Evolutionary conservation across 2,329 filamentous ascomycete genomes (phyloP).

Genomic region (Anisogramma anomala): DNA sequence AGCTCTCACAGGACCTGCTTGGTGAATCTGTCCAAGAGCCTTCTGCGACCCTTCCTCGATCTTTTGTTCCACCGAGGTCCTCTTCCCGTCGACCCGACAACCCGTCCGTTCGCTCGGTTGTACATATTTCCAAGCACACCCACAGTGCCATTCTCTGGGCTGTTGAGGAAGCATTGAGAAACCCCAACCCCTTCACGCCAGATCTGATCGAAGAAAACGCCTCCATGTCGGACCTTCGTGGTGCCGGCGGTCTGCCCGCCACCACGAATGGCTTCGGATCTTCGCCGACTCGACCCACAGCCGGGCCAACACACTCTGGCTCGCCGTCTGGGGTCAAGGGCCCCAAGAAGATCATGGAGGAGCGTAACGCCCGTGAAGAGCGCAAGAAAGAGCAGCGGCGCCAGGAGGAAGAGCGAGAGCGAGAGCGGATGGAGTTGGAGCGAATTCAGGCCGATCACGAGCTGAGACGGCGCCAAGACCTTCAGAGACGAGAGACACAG

Average conservation of each 20-base stretch:
- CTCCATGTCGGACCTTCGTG: slow-evolving; percentile 72
- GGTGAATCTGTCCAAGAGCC: slow-evolving; percentile 32
- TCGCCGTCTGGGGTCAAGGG: slow-evolving; percentile 62
- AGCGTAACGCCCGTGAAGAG: slow-evolving; percentile 68
- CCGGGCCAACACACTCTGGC: slow-evolving; percentile 39
- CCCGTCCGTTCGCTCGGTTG: slow-evolving; percentile 33
- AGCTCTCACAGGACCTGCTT: slow-evolving; percentile 36
- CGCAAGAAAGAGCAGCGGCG: slow-evolving; percentile 61
- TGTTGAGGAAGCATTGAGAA: slow-evolving; percentile 78
- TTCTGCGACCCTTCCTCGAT: slow-evolving; percentile 23
- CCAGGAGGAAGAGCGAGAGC: slow-evolving; percentile 45
- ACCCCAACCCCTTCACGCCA: slow-evolving; percentile 70
- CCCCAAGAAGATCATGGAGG: slow-evolving; percentile 84
- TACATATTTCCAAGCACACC: slow-evolving; percentile 69
- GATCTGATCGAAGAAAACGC: slow-evolving; percentile 82
- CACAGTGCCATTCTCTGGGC: slow-evolving; percentile 85
- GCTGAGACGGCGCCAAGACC: slow-evolving; percentile 41
- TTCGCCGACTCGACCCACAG: slow-evolving; percentile 33
- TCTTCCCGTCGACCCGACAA: slow-evolving; percentile 22
- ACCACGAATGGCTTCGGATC: slow-evolving; percentile 44
- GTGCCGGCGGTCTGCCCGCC: slow-evolving; percentile 43
- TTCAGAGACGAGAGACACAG: slow-evolving; percentile 46
- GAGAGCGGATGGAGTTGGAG: slow-evolving; percentile 53
- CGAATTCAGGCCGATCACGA: slow-evolving; percentile 48
- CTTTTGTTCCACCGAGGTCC: slow-evolving; percentile 20